These are phyloP conservation scores for Trichoderma sp. DNA, from an alignment of 2,329 filamentous ascomycete genomes.

Conservation along the genomic window DNA sequence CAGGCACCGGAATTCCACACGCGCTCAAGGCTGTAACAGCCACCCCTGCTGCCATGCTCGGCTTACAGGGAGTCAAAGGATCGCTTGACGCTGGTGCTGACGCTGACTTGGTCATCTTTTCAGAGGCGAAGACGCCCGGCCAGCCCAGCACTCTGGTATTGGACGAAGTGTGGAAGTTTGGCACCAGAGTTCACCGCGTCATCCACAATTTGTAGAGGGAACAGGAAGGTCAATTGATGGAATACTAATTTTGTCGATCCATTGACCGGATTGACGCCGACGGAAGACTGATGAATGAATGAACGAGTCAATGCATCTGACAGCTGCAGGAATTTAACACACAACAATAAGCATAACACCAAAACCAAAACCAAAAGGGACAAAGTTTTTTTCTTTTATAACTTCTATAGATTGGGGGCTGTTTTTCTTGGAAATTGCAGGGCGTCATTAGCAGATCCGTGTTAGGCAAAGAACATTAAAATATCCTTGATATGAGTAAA, in stretches of 20 bases:
- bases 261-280: neutral
- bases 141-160: constrained; percentile 58
- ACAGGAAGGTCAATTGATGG: neutral
- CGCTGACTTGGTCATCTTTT: constrained; percentile 69
- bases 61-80: constrained; percentile 67
- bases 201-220: neutral
- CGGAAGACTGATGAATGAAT: neutral
- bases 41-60: constrained; percentile 77
- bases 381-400: neutral
- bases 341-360: neutral
- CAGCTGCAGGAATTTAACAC: neutral
- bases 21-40: constrained; percentile 72
- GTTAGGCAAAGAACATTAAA: neutral
- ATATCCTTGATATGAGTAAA: neutral
- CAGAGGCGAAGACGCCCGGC: constrained; percentile 51
- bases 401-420: constrained; percentile 4
- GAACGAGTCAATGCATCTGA: neutral
- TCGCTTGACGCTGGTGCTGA: constrained; percentile 63
- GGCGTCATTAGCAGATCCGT: neutral
- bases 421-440: constrained; percentile 5
- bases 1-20: constrained; percentile 65
- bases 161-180: constrained; percentile 83
- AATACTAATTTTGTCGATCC: neutral
- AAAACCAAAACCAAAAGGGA: neutral
- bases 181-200: constrained; percentile 49